Evolutionary conservation across 257 asterid genomes (phyloP), one percentile per base, ranked within the genome.

Genomic region (Paraleonurus japonicus): DNA sequence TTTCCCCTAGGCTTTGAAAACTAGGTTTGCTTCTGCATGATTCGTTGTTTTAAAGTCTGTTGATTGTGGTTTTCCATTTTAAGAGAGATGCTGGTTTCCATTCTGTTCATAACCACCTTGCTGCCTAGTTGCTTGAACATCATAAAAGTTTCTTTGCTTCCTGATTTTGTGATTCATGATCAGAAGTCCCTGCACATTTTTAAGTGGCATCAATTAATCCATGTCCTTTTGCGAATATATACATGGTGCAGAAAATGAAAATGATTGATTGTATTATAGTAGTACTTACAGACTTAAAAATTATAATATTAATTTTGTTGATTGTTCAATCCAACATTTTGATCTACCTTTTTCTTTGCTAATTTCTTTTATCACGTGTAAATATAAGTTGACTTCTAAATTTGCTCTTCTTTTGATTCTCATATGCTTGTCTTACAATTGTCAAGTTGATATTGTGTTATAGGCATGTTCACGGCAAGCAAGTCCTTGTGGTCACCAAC

Each of bases 391-490:
- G 35, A 54, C 20, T 50, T 33, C 10, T 23, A 1, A 57, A 57
- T 48, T 54, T 66, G 19, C 26, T 39, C 65, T 69, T 63, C 8
- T 37, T 50, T 22, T 41, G 22, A 26, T 69, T 16, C 12, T 65
- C 7, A 19, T 66, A 61, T 47, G 51, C 47, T 45, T 61, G 11
- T 58, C 61, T 60, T 63, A 69, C 76, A 41, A 73, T 45, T 69
- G 4, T 47, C 30, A 32, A 65, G 28, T 77, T 63, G 53, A 16
- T 71, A 7, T 37, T 79, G 39, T 61, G 59, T 47, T 76, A 50
- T 75, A 94, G 99, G 87, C 99, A 94, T 85, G 85, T 94, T 71
- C 97, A 87, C 63, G 99, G 99, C 35, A 94, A 91, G 90, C 89
- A 85, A 86, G 95, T 94, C 77, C 96, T 94, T 12, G 86, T 94